Conservation (phyloP, 176 grass and related monocot genomes). For the Carex littledalei region DNA sequence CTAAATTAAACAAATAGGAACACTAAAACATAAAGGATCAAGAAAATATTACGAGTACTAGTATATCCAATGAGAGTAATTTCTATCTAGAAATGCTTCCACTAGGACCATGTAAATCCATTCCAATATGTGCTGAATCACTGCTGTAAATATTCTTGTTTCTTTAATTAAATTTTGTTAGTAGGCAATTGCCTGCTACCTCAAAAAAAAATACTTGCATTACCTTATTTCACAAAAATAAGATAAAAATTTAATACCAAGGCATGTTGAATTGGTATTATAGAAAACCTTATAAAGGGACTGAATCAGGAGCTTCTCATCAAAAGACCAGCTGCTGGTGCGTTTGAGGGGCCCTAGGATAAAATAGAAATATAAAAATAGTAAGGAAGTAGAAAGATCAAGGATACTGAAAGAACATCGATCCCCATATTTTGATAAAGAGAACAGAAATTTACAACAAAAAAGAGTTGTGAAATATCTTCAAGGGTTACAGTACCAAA, state of each 20-base stretch:
- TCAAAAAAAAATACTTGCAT: not conserved
- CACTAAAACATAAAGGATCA: not conserved
- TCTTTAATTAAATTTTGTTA: too few species aligned
- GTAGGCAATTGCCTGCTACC: too few species aligned
- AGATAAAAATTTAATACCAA: not conserved
- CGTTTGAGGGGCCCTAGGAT: constrained; percentile 55
- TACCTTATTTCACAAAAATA: not conserved
- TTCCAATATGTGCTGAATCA: too few species aligned
- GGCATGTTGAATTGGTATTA: not conserved
- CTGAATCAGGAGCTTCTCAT: constrained; percentile 68
- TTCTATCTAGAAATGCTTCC: too few species aligned
- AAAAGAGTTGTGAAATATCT: not conserved
- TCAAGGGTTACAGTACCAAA: not conserved
- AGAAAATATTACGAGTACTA: not conserved
- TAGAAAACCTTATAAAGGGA: constrained; percentile 66
- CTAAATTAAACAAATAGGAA: not conserved
- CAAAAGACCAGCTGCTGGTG: constrained; percentile 64
- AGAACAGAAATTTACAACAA: not conserved
- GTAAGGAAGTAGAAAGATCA: constrained; percentile 4
- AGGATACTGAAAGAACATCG: not conserved
- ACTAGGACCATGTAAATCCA: too few species aligned
- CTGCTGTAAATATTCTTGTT: too few species aligned
- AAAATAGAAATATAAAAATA: constrained; percentile 24
- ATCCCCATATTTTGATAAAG: not conserved
- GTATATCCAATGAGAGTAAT: not conserved